Conservation (phyloP, 2,329 filamentous ascomycete genomes). For the Colletotrichum costaricense region DNA sequence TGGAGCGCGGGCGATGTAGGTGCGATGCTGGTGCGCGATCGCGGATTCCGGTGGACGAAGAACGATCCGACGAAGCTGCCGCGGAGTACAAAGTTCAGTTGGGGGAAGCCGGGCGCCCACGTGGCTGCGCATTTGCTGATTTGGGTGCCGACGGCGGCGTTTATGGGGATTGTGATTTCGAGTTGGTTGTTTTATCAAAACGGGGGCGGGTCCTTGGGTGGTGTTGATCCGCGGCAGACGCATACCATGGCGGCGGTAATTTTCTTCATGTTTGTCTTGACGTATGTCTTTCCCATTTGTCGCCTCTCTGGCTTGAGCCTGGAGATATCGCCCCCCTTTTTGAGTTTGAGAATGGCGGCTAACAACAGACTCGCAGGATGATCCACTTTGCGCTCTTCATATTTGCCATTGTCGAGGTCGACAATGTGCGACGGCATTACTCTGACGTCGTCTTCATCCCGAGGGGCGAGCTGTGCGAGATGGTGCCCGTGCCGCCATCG, state of each 20-base stretch:
- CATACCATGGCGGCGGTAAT: not conserved
- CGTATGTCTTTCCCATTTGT: not conserved
- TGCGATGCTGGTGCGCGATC: conserved; percentile 19
- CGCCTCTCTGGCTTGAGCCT: no score
- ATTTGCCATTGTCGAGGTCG: conserved; percentile 33
- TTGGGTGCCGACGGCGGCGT: conserved; percentile 18
- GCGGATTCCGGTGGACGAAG: conserved; percentile 24
- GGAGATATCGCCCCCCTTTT: no score
- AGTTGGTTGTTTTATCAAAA: not conserved
- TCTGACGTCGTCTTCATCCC: conserved; percentile 35
- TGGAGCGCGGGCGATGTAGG: conserved; percentile 26
- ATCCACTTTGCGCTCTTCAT: conserved; percentile 36
- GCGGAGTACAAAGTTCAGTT: conserved; percentile 23
- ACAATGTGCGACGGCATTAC: conserved; percentile 22
- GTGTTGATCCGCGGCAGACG: not conserved
- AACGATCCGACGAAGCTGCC: not conserved
- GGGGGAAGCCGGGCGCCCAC: conserved; percentile 10
- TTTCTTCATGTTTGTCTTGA: conserved; percentile 28
- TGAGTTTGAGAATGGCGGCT: not conserved
- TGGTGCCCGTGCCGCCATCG: conserved; percentile 33
- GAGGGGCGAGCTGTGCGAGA: conserved; percentile 19
- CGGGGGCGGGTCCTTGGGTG: not conserved
- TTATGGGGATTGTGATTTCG: not conserved
- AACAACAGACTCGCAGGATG: not conserved
- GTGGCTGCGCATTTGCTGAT: conserved; percentile 27